Conservation (phyloP, 2,329 filamentous ascomycete species). For the Incumbomyces delicatus region DNA sequence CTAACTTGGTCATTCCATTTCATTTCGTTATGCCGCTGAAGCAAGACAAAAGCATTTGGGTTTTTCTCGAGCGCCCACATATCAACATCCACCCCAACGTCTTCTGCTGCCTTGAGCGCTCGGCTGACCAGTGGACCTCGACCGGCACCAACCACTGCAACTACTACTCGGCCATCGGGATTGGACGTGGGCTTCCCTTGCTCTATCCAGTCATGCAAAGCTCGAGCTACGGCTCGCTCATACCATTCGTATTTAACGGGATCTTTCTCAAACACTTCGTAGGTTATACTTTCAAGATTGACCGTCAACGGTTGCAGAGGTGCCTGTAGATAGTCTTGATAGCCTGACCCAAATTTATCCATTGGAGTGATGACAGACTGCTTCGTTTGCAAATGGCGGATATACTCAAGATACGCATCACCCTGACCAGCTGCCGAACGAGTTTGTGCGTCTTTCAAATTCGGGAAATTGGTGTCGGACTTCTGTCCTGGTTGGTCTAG, state of each 20-base stretch:
- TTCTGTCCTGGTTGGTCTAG: constrained; percentile 11
- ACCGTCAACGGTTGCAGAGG: constrained; percentile 90
- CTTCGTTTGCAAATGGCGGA: constrained; percentile 72
- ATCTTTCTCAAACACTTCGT: constrained; percentile 97
- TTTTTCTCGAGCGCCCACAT: constrained; percentile 95
- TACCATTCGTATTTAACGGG: constrained; percentile 98
- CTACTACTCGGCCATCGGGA: constrained; percentile 60
- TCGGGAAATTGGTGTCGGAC: constrained; percentile 47
- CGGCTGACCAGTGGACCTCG: constrained; percentile 85
- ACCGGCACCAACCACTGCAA: constrained; percentile 88
- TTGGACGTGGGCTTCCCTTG: constrained; percentile 66
- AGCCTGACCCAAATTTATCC: constrained; percentile 59
- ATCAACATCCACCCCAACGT: constrained; percentile 66
- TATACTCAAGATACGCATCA: constrained; percentile 64
- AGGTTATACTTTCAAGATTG: constrained; percentile 93
- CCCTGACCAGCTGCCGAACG: constrained; percentile 43
- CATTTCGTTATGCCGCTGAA: constrained; percentile 73
- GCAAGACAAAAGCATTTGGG: constrained; percentile 88
- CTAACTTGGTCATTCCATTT: constrained; percentile 75
- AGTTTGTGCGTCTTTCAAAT: constrained; percentile 56
- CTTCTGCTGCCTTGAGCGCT: constrained; percentile 68
- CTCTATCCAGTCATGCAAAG: constrained; percentile 67
- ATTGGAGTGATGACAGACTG: constrained; percentile 58
- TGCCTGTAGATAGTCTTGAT: constrained; percentile 92
- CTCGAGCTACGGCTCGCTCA: constrained; percentile 70